Evolutionary conservation across 257 asterid species (phyloP).

Genomic region (Marsdenia floribunda): DNA sequence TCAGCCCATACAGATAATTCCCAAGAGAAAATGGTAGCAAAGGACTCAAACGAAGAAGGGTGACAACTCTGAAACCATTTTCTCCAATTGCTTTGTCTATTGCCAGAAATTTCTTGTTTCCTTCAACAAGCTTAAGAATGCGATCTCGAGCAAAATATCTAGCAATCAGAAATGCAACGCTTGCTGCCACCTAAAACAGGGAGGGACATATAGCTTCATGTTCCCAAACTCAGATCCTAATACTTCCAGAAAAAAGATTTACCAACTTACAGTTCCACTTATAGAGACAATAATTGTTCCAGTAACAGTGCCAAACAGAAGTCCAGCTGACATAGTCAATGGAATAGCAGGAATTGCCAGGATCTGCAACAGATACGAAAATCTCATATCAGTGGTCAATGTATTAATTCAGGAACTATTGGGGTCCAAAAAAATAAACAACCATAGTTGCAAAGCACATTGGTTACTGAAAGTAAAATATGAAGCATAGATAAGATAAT

Average conservation of each 20-base stretch:
- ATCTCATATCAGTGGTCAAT: slow-evolving; percentile 1
- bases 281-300: slow-evolving; percentile 90
- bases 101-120: slow-evolving; percentile 88
- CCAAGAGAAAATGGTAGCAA: slow-evolving; percentile 96
- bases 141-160: slow-evolving; percentile 98
- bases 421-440: background rate
- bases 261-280: slow-evolving; percentile 78
- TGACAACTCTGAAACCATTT: slow-evolving; percentile 87
- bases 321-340: slow-evolving; percentile 96
- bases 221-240: slow-evolving; percentile 12
- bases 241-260: slow-evolving; percentile 10
- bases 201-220: slow-evolving; percentile 16
- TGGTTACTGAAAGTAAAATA: background rate
- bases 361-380: slow-evolving; percentile 41
- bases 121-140: slow-evolving; percentile 92
- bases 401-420: background rate
- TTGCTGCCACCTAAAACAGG: slow-evolving; percentile 78
- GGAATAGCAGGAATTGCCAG: slow-evolving; percentile 98
- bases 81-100: slow-evolving; percentile 97
- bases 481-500: background rate
- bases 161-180: slow-evolving; percentile 84
- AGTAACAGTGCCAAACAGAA: slow-evolving; percentile 73
- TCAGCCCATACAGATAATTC: slow-evolving; percentile 89
- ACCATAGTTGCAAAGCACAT: background rate
- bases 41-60: slow-evolving; percentile 98